phyloP scores from a whole-genome alignment of 768 basidiomycete genomes.

The Pilatotrama ljubarskyi region DNA sequence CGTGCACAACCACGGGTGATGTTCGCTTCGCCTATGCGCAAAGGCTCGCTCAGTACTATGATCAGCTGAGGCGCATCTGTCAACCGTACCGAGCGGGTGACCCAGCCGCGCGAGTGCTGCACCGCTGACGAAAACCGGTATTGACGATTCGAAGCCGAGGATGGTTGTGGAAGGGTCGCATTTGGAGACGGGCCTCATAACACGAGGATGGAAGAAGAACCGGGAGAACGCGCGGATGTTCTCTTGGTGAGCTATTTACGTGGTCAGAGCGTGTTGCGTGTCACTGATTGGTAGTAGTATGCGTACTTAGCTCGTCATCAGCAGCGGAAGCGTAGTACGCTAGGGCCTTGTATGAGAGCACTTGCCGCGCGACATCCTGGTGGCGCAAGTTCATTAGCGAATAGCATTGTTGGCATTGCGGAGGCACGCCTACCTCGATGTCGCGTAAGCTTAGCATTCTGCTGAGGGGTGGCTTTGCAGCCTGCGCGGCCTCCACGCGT shows the following conservation, averaged over 20 bases:
- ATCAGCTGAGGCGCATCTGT: not conserved
- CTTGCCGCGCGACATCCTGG: constrained; percentile 68
- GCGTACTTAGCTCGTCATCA: constrained; percentile 80
- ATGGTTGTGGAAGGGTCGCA: constrained; percentile 74
- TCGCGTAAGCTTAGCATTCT: constrained; percentile 77
- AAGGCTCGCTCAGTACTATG: not conserved
- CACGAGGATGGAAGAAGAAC: constrained; percentile 84
- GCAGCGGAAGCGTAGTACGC: constrained; percentile 87
- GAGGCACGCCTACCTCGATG: constrained; percentile 61
- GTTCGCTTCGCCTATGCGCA: constrained; percentile 68
- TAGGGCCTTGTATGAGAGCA: constrained; percentile 72
- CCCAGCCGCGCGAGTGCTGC: constrained; percentile 86
- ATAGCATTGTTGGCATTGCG: not conserved
- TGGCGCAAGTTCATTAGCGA: not conserved
- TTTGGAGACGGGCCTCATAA: constrained; percentile 65
- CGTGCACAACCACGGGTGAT: constrained; percentile 69
- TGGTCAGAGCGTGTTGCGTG: not conserved
- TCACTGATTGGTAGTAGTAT: not conserved
- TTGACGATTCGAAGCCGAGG: constrained; percentile 65
- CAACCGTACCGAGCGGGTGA: constrained; percentile 64
- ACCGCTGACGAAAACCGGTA: constrained; percentile 83
- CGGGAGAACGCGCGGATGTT: constrained; percentile 81
- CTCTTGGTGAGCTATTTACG: constrained; percentile 56
- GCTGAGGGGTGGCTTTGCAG: constrained; percentile 61
- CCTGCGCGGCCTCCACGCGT: constrained; percentile 61